Evolutionary conservation across 1,284 basidiomycete genomes (phyloP), one percentile per base, ranked within the genome.

Genomic region (Cryptococcus sp.): DNA sequence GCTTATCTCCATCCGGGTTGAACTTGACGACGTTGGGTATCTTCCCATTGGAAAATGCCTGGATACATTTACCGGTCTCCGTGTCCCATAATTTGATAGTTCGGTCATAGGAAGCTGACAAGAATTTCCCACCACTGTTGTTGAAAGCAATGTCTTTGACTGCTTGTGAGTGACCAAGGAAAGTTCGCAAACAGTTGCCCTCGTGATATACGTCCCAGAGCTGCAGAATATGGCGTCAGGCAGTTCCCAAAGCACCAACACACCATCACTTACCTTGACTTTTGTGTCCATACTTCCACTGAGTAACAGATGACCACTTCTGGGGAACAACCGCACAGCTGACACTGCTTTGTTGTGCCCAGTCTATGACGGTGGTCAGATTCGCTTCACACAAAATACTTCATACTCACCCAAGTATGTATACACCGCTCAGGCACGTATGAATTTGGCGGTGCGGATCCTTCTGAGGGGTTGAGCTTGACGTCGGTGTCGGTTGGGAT

Each of bases 81-180:
- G 96, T 98, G 72, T 99, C 94, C 96, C 96, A 99, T 8, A 98
- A 83, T 79, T 99, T 99, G 85, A 99, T 92, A 73, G 93, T 89
- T 52, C 93, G 87, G 78, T 99, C 96, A 71, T 96, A 99, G 37
- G 87, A 89, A 59, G 94, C 93, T 8, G 92, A 96, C 49, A 99
- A 77, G 81, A 99, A 99, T 64, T 83, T 84, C 34, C 84, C 83
- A 1, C 96, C 96, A 64, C 93, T 89, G 74, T 95, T 95, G 58
- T 92, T 92, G 79, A 99, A 99, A 1, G 87, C 87, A 55, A 99
- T 83, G 68, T 99, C 96, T 76, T 97, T 95, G 63, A 99, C 93
- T 19, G 93, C 93, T 73, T 97, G 94, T 54, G 87, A 86, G 76
- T 99, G 96, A 13, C 96, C 96, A 80, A 97, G 89, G 80, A 97